phyloP scores from a whole-genome alignment of 495 filamentous ascomycete species.

The Penicillium malachiteum region DNA sequence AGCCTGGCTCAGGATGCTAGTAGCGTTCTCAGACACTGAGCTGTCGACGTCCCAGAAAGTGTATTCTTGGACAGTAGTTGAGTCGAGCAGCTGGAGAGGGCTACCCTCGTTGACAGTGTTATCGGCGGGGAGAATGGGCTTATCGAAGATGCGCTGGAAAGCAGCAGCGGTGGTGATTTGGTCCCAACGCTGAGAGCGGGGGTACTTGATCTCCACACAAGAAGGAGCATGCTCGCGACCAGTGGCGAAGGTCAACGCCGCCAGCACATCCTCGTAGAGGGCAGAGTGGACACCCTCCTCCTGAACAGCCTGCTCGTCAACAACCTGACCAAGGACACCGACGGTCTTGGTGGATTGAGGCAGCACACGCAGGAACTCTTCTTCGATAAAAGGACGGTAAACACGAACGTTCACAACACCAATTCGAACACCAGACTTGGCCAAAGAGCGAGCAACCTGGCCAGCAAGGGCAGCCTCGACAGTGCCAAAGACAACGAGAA shows the following conservation, averaged over 20 bases:
- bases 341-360: slow-evolving; percentile 72
- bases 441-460: slow-evolving; percentile 74
- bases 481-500: slow-evolving; percentile 89
- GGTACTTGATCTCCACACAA: slow-evolving; percentile 84
- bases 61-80: slow-evolving; percentile 67
- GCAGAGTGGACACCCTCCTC: slow-evolving; percentile 73
- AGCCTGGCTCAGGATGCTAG: slow-evolving; percentile 65
- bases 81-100: slow-evolving; percentile 48
- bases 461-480: slow-evolving; percentile 81
- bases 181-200: slow-evolving; percentile 76
- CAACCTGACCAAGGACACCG: slow-evolving; percentile 65
- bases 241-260: slow-evolving; percentile 74
- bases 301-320: slow-evolving; percentile 51
- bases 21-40: slow-evolving; percentile 62
- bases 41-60: slow-evolving; percentile 91
- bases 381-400: slow-evolving; percentile 92
- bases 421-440: slow-evolving; percentile 68
- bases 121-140: slow-evolving; percentile 48
- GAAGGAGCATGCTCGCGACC: slow-evolving; percentile 57
- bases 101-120: slow-evolving; percentile 32
- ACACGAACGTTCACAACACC: slow-evolving; percentile 89
- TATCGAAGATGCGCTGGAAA: slow-evolving; percentile 60
- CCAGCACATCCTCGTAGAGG: slow-evolving; percentile 87
- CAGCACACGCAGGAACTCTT: slow-evolving; percentile 80
- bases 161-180: slow-evolving; percentile 71